These are phyloP conservation scores for Solanum hybrid DNA, from an alignment of 305 asterid genomes.

Conservation along the genomic window DNA sequence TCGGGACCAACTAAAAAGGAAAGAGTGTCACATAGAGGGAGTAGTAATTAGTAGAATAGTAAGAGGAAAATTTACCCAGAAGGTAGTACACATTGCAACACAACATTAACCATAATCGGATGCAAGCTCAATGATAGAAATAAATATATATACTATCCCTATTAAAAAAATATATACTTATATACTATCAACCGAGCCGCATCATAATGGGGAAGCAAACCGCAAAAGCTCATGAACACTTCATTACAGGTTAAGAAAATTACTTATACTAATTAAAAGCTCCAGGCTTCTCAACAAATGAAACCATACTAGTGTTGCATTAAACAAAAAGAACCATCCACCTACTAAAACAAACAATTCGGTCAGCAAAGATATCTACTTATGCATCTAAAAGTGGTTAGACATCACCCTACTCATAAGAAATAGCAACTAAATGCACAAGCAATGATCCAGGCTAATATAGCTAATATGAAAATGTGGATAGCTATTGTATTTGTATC, in stretches of 20 bases:
- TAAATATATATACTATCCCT: background rate
- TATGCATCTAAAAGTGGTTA: background rate
- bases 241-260: background rate
- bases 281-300: background rate
- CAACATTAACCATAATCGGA: background rate
- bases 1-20: background rate
- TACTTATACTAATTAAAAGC: background rate
- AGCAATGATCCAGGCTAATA: background rate
- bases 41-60: background rate
- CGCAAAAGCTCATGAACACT: background rate
- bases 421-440: background rate
- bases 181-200: background rate
- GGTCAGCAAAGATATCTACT: background rate
- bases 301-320: background rate
- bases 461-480: background rate
- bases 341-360: background rate
- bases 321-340: background rate
- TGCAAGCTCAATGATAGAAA: background rate
- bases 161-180: background rate
- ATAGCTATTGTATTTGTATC: background rate
- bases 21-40: background rate
- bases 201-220: background rate
- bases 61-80: background rate
- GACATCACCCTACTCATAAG: background rate
- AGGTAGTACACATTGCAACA: background rate